Evolutionary conservation across 164 flowering plant species (phyloP).

Genomic region (Pachysandra terminalis): DNA sequence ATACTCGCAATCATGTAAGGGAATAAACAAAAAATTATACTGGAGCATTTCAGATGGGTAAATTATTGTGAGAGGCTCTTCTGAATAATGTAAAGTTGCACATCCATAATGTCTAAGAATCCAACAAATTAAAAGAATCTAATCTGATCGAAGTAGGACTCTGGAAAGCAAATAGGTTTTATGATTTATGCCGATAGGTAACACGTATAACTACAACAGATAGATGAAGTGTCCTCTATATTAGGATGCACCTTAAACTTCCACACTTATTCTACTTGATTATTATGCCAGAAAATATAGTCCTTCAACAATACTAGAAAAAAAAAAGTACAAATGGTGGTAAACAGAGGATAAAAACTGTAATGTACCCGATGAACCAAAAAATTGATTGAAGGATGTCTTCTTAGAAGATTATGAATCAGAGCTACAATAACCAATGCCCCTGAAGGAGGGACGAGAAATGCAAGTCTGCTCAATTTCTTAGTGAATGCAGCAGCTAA

Average conservation of each 20-base stretch:
- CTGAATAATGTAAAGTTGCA: not conserved
- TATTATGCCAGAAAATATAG: too few species aligned
- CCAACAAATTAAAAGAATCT: too few species aligned
- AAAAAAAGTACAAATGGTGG: not conserved
- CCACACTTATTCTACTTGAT: too few species aligned
- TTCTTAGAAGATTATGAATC: conserved; percentile 79
- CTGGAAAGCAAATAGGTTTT: too few species aligned
- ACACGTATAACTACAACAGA: too few species aligned
- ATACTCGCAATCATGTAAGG: not conserved
- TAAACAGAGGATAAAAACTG: not conserved
- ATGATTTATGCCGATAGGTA: too few species aligned
- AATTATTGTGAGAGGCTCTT: not conserved
- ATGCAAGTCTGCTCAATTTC: conserved; percentile 82
- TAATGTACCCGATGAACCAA: conserved; percentile 73
- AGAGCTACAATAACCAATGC: conserved; percentile 68
- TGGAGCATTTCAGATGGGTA: not conserved
- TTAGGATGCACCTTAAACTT: too few species aligned
- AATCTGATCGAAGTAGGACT: too few species aligned
- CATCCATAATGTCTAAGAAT: not conserved
- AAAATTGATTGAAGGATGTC: conserved; percentile 92
- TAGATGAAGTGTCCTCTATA: too few species aligned
- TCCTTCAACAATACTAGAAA: not conserved
- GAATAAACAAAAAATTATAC: not conserved
- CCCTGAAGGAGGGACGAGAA: conserved; percentile 85
- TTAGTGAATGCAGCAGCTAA: conserved; percentile 94